Evolutionary conservation across 768 basidiomycete species (phyloP).

Genomic region (Porpolomopsis calyptriformis): DNA sequence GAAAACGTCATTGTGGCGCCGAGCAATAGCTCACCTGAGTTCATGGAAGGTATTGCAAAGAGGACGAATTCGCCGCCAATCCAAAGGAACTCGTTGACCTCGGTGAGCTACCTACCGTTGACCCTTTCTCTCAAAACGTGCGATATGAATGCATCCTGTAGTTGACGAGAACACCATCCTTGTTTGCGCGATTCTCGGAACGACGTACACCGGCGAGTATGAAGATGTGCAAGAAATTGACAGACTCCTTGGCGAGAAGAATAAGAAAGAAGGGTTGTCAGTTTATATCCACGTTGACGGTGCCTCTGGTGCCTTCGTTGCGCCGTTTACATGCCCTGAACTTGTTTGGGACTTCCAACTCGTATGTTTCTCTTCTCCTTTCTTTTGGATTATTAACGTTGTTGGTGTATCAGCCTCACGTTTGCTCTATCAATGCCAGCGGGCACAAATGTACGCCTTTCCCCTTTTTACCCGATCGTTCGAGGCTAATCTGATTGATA

Average conservation of each 20-base stretch:
- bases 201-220: conserved; percentile 54
- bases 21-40: conserved; percentile 45
- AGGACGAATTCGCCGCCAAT: not conserved
- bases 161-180: conserved; percentile 62
- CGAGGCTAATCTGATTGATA: conserved; percentile 10
- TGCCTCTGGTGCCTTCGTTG: conserved; percentile 53
- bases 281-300: conserved; percentile 63
- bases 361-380: conserved; percentile 11
- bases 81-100: conserved; percentile 1
- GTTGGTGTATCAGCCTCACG: conserved; percentile 36
- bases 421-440: conserved; percentile 42
- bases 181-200: conserved; percentile 45
- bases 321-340: conserved; percentile 49
- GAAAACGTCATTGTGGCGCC: conserved; percentile 29
- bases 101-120: not conserved
- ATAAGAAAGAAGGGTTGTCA: conserved; percentile 42
- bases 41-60: conserved; percentile 29
- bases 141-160: too few relatives aligned
- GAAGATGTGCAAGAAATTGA: conserved; percentile 50
- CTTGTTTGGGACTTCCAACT: conserved; percentile 50
- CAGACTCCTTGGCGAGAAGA: conserved; percentile 42
- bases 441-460: conserved; percentile 50
- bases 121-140: too few relatives aligned
- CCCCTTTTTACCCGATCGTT: not conserved
- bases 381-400: too few relatives aligned